These are phyloP conservation scores for bread wheat (Triticum aestivum) DNA, from an alignment of 176 grass and related monocot genomes.

Conservation along the genomic window DNA sequence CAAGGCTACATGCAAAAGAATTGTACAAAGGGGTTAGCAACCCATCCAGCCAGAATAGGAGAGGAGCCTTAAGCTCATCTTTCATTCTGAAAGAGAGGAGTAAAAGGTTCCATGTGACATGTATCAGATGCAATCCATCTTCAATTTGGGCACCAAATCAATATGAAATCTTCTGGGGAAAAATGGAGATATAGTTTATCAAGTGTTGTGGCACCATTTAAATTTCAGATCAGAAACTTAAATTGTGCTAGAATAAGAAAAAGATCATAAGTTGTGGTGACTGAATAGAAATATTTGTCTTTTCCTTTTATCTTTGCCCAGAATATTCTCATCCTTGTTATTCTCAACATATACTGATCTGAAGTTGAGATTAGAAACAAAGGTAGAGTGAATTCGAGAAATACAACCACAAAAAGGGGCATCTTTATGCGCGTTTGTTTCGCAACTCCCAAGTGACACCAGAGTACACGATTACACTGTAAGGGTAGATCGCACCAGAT, in stretches of 20 bases:
- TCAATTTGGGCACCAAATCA: not conserved
- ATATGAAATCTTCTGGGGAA: not conserved
- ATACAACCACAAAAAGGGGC: not conserved
- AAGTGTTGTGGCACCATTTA: not conserved
- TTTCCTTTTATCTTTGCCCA: not conserved
- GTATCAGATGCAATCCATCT: not conserved
- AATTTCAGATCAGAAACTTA: slow-evolving; percentile 1
- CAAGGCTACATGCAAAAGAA: not conserved
- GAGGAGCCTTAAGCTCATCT: not conserved
- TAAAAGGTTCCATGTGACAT: not conserved
- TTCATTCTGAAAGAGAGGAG: not conserved
- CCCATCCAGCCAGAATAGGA: too few relatives aligned
- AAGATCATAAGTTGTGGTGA: not conserved
- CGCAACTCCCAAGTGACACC: not conserved
- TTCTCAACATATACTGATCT: not conserved
- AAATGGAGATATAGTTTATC: not conserved
- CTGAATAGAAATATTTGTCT: not conserved
- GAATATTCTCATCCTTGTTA: not conserved
- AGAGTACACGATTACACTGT: not conserved
- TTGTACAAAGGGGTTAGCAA: not conserved
- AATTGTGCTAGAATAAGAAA: not conserved
- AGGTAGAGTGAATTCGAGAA: not conserved
- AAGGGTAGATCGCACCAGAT: not conserved
- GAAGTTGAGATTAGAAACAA: not conserved
- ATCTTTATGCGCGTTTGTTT: not conserved